Evolutionary conservation across 2,329 filamentous ascomycete species (phyloP), one percentile per base, ranked within the genome.

Genomic region (Hymenoscyphus fructigenus): DNA sequence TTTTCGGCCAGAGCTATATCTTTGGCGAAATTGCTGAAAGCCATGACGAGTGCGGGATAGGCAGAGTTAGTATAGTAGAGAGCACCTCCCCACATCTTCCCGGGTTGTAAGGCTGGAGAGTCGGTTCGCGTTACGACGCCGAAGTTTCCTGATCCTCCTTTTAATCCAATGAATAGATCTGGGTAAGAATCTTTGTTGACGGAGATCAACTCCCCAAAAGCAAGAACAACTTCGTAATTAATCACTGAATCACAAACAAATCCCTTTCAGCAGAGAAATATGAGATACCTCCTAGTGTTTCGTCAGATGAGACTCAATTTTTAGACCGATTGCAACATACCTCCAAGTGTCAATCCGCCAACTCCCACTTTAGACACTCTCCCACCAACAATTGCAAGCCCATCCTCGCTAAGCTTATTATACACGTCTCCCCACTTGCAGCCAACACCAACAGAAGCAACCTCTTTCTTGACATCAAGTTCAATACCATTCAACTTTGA

Each of bases 191-290:
- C 62, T 10, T 44, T 53, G 53, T 60, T 67, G 23, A 59, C 65
- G n/a, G 61, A 55, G 36, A 68, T 47, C 29, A 67, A 41, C 7
- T 29, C 59, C 14, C 59, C 59, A 15, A 59, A 58, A 23, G 59
- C 60, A 6, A 68, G 59, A 17, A 66, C 66, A 50, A 82, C 75
- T 62, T 83, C 78, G 57, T 74, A 80, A 58, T 80, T 77, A 26
- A 79, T 72, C 6, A 82, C 76, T 58, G 79, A 80, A 66, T 80
- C 79, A 23, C 78, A 78, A 12, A 80, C 78, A 79, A 78, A 82
- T 20, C 81, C 64, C 82, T 79, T 59, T 75, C 73, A 3, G 61
- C 63, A 36, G 53, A 61, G 20, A 69, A 29, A 67, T 66, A 44
- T 7, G 60, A 59, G 14, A 65, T 17, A 26, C 65, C 65, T 32